These are phyloP conservation scores for Pythium biforme DNA, from an alignment of 352 stramenopile species.

Conservation along the genomic window DNA sequence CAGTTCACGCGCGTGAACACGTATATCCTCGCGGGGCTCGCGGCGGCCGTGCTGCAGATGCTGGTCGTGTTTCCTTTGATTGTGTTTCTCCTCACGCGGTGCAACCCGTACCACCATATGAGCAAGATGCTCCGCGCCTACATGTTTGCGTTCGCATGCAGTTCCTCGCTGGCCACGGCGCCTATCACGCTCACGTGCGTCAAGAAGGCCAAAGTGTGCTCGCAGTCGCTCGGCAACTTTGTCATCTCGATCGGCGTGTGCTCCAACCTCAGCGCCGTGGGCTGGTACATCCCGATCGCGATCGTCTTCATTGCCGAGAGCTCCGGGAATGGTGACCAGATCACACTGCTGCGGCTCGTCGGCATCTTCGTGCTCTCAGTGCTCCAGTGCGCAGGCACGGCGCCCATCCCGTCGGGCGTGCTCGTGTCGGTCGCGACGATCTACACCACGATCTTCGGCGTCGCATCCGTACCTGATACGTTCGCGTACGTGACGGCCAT, in stretches of 20 bases:
- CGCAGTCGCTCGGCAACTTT: conserved; percentile 72
- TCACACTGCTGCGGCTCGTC: conserved; percentile 54
- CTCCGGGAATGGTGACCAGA: conserved; percentile 48
- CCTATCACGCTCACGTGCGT: conserved; percentile 66
- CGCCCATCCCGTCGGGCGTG: conserved; percentile 52
- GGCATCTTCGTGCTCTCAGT: conserved; percentile 60
- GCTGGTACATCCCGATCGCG: conserved; percentile 63
- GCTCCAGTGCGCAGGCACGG: conserved; percentile 50
- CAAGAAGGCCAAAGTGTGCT: conserved; percentile 61
- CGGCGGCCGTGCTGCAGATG: conserved; percentile 42
- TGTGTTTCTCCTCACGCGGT: conserved; percentile 63
- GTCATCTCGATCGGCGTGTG: conserved; percentile 71
- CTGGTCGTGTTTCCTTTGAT: conserved; percentile 59
- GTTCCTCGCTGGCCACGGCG: conserved; percentile 69
- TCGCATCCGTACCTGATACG: conserved; percentile 45
- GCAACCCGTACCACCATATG: conserved; percentile 80
- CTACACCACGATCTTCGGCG: conserved; percentile 67
- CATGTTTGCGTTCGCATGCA: conserved; percentile 63
- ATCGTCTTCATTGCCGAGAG: conserved; percentile 67
- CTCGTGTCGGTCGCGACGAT: conserved; percentile 61
- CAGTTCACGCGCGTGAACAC: conserved; percentile 53
- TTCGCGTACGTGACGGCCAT: conserved; percentile 66
- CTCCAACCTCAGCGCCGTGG: conserved; percentile 59
- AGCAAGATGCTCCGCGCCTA: conserved; percentile 63
- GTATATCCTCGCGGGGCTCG: conserved; percentile 50